These are phyloP conservation scores for Xylaria sp. DNA, from an alignment of 2,329 filamentous ascomycete species.

Conservation along the genomic window DNA sequence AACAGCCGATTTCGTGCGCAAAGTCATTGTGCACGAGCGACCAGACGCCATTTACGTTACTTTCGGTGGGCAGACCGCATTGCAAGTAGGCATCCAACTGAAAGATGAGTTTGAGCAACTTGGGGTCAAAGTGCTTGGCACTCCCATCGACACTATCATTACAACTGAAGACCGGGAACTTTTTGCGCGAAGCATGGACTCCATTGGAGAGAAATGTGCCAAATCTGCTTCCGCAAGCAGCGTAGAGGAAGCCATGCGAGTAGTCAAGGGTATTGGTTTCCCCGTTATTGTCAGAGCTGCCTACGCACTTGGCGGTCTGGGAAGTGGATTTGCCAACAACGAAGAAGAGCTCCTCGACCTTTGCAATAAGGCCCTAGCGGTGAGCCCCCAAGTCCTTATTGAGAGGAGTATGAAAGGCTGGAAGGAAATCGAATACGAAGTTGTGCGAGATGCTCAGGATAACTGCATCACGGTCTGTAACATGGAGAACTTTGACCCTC, in stretches of 20 bases:
- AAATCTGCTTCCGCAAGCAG: slow-evolving; percentile 94
- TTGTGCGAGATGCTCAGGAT: slow-evolving; percentile 92
- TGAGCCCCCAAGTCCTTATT: slow-evolving; percentile 94
- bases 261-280: slow-evolving; percentile 91
- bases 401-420: slow-evolving; percentile 99
- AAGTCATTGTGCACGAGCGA: slow-evolving; percentile 93
- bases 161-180: slow-evolving; percentile 98
- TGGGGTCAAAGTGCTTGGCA: slow-evolving; percentile 94
- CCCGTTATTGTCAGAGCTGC: slow-evolving; percentile 97
- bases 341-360: slow-evolving; percentile 84
- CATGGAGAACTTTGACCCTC: slow-evolving; percentile 99
- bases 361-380: slow-evolving; percentile 94
- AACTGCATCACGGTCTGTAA: slow-evolving; percentile 99
- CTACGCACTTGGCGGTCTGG: slow-evolving; percentile 93
- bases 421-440: slow-evolving; percentile 99
- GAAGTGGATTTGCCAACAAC: slow-evolving; percentile 94
- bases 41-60: slow-evolving; percentile 98
- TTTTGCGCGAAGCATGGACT: slow-evolving; percentile 98
- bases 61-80: slow-evolving; percentile 95
- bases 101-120: slow-evolving; percentile 96
- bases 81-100: slow-evolving; percentile 96
- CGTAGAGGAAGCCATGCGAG: slow-evolving; percentile 87
- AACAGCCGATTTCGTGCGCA: slow-evolving; percentile 95
- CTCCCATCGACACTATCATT: slow-evolving; percentile 97
- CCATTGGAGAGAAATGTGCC: slow-evolving; percentile 96